Percentiles rank a stretch among this genome's conserved stretches.
Conservation (phyloP, 1,284 basidiomycete species). For the Rhodotorula mucilaginosa region DNA sequence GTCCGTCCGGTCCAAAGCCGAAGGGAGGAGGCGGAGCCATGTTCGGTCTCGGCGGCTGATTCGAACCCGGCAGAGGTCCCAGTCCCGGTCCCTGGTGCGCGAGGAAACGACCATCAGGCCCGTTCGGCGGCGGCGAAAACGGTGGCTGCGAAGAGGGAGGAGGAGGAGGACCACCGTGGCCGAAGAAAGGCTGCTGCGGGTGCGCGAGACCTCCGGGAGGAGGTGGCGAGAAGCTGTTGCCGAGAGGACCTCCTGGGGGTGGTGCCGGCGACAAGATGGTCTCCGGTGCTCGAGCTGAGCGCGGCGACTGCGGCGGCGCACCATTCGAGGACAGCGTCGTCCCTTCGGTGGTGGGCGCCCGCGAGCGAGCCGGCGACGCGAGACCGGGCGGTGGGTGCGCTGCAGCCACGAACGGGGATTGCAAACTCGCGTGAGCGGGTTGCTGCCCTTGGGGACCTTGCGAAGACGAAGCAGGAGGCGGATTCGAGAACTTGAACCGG, state of each 20-base stretch:
- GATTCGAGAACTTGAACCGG: constrained; percentile 25
- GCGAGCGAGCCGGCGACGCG: neutral
- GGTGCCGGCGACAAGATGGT: neutral
- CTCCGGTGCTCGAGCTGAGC: neutral
- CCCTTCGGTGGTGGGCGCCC: neutral
- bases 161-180: neutral
- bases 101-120: neutral
- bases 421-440: neutral
- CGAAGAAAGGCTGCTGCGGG: constrained; percentile 14
- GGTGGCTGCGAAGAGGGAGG: constrained; percentile 3
- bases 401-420: neutral
- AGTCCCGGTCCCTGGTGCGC: neutral
- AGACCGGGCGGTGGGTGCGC: constrained; percentile 4
- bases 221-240: constrained; percentile 1
- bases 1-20: constrained; percentile 11
- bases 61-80: neutral
- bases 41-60: constrained; percentile 5
- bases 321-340: neutral
- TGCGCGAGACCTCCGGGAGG: neutral
- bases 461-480: neutral
- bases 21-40: constrained; percentile 12
- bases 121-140: neutral
- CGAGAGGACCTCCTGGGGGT: neutral
- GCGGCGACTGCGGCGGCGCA: constrained; percentile 3
- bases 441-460: neutral